Percentiles rank a stretch among this genome's conserved stretches.
phyloP scores from a whole-genome alignment of 1,284 basidiomycete species.

The Anthracocystis walkeri region DNA sequence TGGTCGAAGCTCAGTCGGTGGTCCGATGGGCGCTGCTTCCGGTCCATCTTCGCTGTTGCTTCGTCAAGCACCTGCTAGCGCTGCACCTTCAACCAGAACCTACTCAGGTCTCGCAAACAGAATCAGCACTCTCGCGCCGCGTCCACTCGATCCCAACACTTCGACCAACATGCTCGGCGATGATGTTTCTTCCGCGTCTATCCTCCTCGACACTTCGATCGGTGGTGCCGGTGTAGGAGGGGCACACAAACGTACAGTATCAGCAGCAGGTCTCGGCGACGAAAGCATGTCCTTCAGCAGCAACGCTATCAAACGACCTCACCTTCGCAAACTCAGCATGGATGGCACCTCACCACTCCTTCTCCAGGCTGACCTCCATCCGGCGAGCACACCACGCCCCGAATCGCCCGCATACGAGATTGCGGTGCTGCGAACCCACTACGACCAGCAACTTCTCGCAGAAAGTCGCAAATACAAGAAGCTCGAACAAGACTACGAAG shows the following conservation, averaged over 20 bases:
- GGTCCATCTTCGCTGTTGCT: slow-evolving; percentile 15
- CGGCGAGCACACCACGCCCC: slow-evolving; percentile 31
- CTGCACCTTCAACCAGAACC: slow-evolving; percentile 36
- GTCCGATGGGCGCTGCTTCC: slow-evolving; percentile 3
- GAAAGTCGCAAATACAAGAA: slow-evolving; percentile 56
- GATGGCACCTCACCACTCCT: slow-evolving; percentile 41
- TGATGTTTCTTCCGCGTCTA: slow-evolving; percentile 27
- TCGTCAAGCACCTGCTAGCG: slow-evolving; percentile 27
- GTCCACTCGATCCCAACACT: slow-evolving; percentile 31
- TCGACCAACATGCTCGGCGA: slow-evolving; percentile 32
- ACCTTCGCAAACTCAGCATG: slow-evolving; percentile 41
- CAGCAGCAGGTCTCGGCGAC: slow-evolving; percentile 32
- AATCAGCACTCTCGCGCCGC: slow-evolving; percentile 37
- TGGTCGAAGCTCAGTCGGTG: slow-evolving; percentile 22
- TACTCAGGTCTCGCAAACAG: slow-evolving; percentile 33
- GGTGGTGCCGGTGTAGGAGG: slow-evolving; percentile 4
- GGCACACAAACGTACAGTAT: slow-evolving; percentile 33
- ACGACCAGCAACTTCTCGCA: slow-evolving; percentile 56
- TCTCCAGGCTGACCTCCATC: slow-evolving; percentile 32
- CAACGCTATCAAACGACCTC: slow-evolving; percentile 26
- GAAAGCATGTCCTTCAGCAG: slow-evolving; percentile 27
- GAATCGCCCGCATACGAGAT: slow-evolving; percentile 54
- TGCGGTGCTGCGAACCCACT: slow-evolving; percentile 51
- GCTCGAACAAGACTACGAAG: slow-evolving; percentile 54
- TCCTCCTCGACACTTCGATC: slow-evolving; percentile 35